Conservation (phyloP, 2,329 filamentous ascomycete species). For the Colletotrichum orchidophilum region DNA sequence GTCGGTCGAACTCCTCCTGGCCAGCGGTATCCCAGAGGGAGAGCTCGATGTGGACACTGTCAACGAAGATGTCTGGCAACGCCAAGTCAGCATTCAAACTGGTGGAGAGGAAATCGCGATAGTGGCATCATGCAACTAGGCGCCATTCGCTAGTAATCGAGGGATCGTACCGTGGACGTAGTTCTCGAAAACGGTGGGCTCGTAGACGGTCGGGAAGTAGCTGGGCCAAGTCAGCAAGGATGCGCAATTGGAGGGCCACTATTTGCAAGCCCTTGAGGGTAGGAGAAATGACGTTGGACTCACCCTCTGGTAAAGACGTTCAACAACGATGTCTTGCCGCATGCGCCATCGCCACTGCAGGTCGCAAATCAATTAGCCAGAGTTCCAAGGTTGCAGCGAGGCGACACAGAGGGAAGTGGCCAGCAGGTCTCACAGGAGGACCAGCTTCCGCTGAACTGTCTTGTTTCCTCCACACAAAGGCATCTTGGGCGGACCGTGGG, state of each 20-base stretch:
- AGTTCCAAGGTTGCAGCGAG: constrained; percentile 17
- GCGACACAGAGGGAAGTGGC: constrained; percentile 14
- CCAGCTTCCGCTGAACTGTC: constrained; percentile 95
- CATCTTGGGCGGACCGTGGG: constrained; percentile 19
- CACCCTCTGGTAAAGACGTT: constrained; percentile 99
- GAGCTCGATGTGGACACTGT: constrained; percentile 95
- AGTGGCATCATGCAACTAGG: background rate
- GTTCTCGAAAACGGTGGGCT: constrained; percentile 98
- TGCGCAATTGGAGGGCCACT: background rate
- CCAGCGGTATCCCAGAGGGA: constrained; percentile 98
- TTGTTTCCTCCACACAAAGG: constrained; percentile 75
- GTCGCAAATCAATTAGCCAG: constrained; percentile 19
- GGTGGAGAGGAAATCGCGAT: background rate
- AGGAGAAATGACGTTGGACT: constrained; percentile 43
- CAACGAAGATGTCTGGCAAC: constrained; percentile 89
- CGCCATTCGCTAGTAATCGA: background rate
- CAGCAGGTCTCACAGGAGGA: constrained; percentile 76
- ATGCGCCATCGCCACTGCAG: constrained; percentile 88
- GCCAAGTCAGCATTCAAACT: constrained; percentile 7
- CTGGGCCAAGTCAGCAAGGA: constrained; percentile 52
- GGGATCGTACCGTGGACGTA: constrained; percentile 86
- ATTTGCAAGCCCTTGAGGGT: background rate
- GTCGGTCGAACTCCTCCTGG: constrained; percentile 97
- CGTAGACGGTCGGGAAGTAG: constrained; percentile 98
- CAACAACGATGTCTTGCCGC: constrained; percentile 94